phyloP scores from a whole-genome alignment of 257 asterid species.

The Eustoma russellianum region DNA sequence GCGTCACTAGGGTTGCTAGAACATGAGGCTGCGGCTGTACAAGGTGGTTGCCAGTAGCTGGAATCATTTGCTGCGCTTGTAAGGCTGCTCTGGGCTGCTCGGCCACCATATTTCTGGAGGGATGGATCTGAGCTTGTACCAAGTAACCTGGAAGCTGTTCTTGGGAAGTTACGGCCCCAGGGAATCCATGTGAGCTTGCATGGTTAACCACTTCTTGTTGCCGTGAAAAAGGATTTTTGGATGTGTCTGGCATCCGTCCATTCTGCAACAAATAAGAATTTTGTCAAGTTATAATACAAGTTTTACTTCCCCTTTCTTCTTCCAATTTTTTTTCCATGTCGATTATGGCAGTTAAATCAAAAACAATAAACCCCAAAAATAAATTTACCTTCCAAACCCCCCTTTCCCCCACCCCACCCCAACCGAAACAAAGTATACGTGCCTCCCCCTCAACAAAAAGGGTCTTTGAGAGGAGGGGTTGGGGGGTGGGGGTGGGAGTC shows the following conservation, averaged over 20 bases:
- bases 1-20: constrained; percentile 27
- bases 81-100: constrained; percentile 21
- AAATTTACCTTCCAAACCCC: no score
- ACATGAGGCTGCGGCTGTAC: constrained; percentile 17
- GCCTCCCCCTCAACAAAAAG: no score
- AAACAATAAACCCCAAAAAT: no score
- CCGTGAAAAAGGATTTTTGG: constrained; percentile 77
- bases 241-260: constrained; percentile 48
- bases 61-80: constrained; percentile 17
- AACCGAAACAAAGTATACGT: no score
- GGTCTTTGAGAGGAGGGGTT: no score
- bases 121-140: constrained; percentile 18
- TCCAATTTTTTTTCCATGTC: no score
- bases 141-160: constrained; percentile 9
- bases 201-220: constrained; percentile 28
- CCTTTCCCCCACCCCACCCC: no score
- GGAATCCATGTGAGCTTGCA: constrained; percentile 13
- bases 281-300: no score
- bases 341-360: no score
- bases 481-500: no score
- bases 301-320: no score
- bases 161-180: constrained; percentile 15
- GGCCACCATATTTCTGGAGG: constrained; percentile 19
- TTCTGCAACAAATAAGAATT: constrained; percentile 43
- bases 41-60: constrained; percentile 13